These are phyloP conservation scores for Wallacemonas sp. DNA, from an alignment of 208 protist species.

Conservation along the genomic window DNA sequence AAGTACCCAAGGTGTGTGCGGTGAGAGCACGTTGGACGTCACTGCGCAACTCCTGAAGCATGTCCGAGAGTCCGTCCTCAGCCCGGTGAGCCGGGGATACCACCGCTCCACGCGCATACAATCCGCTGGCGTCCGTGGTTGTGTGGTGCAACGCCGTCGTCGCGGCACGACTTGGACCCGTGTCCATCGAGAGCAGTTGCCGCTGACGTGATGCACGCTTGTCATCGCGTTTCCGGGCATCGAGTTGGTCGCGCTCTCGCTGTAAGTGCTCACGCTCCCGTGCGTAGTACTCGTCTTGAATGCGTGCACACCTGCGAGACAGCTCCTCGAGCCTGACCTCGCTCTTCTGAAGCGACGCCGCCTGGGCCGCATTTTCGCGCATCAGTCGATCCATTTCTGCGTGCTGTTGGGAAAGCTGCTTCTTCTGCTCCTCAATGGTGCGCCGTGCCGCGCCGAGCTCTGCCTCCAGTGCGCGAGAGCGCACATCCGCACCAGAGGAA, in stretches of 20 bases:
- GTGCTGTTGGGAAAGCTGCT: constrained; percentile 27
- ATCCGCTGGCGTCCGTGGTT: background rate
- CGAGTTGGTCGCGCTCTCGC: constrained; percentile 12
- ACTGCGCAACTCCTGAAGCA: constrained; percentile 25
- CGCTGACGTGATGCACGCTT: constrained; percentile 14
- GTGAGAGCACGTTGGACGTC: background rate
- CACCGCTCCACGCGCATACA: background rate
- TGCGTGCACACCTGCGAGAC: constrained; percentile 27
- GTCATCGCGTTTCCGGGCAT: background rate
- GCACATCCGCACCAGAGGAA: background rate
- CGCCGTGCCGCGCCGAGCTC: constrained; percentile 29
- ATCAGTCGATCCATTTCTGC: constrained; percentile 9
- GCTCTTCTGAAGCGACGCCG: constrained; percentile 33
- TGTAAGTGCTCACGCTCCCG: constrained; percentile 22
- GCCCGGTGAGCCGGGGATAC: background rate
- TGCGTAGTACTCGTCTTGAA: constrained; percentile 38
- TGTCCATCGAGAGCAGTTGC: background rate
- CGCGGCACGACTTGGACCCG: too few species aligned
- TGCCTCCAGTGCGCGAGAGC: constrained; percentile 30
- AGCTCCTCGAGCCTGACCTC: constrained; percentile 31
- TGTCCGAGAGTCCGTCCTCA: constrained; percentile 26
- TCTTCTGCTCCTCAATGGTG: constrained; percentile 35
- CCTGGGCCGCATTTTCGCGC: constrained; percentile 33
- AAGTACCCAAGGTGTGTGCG: background rate
- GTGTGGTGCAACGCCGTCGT: too few species aligned